Evolutionary conservation across 164 flowering plant species (phyloP), one percentile per base, ranked within the genome.

Genomic region (Akebia trifoliata): DNA sequence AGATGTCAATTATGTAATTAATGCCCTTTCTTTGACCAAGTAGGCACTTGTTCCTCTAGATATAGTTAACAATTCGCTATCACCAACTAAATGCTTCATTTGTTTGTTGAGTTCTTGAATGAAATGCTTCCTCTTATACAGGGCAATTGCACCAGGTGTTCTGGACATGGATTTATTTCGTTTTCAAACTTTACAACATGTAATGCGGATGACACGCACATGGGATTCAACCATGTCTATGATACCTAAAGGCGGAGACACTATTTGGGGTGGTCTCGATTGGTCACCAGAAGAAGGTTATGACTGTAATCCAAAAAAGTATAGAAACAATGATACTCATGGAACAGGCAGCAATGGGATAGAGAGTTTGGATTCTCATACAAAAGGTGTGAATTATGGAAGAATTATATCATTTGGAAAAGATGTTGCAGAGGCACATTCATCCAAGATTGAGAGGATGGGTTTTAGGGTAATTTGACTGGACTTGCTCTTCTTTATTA

Each of bases 201-300:
- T 79, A 18, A 92, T 92, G 96, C 81, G 72, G 67, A 86, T 92
- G 95, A 81, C 81, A 4, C 92, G 98, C 21, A 83, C 96, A 28
- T 92, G 96, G 96, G 98, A 92, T 74, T 79, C 98, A 50, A 92
- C 98, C 36, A 83, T 89, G 98, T 92, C 98, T 37, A 92, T 92
- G 98, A 72, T 92, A 60, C 98, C 95, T 21, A 89, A 75, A 73
- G 98, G 98, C 28, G 98, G 98, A 54, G 89, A 89, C 57, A 81
- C 83, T 14, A 85, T 92, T 31, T 92, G 98, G 98, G 98, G 98
- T 54, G 86, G 74, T 66, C 81, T 89, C 48, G 90, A 92, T 52
- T 86, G 96, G 97, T 78, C 97, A 25, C 99, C 99, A 5, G 99
- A 94, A 63, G 89, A 85, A 71, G 77, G 81, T 42, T 72, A 66